Conservation (phyloP, 345 rosid genomes). For the Boechera retrofracta region DNA sequence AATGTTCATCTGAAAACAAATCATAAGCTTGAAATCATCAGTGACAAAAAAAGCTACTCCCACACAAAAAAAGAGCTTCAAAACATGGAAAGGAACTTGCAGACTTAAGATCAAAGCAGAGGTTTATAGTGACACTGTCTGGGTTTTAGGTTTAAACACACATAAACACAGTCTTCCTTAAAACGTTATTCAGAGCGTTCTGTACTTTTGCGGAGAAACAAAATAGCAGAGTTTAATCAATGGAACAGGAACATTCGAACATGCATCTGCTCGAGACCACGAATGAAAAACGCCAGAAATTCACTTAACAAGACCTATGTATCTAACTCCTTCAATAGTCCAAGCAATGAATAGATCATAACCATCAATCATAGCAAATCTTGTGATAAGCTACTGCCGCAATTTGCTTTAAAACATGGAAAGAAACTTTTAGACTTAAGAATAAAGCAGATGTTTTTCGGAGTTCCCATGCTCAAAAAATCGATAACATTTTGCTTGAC, state of each 20-base stretch:
- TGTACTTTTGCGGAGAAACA: neutral
- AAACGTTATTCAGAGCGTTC: neutral
- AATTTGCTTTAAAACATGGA: neutral
- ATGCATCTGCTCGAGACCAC: neutral
- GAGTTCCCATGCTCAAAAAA: constrained; percentile 15
- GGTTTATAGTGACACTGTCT: neutral
- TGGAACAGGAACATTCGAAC: constrained; percentile 4
- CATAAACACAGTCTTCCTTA: neutral
- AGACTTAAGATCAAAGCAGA: constrained; percentile 13
- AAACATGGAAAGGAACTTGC: neutral
- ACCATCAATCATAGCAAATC: neutral
- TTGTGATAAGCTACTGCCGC: neutral
- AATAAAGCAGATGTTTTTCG: neutral
- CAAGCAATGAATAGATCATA: neutral
- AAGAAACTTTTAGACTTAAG: neutral
- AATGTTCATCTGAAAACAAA: constrained; percentile 57
- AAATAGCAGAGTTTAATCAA: neutral
- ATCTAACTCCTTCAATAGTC: constrained; percentile 3
- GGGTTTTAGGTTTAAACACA: neutral
- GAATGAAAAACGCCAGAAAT: neutral
- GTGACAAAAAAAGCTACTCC: constrained; percentile 6
- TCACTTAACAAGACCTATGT: constrained; percentile 1
- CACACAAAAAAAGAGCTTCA: neutral
- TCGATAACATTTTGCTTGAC: neutral
- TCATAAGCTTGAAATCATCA: constrained; percentile 17